A percentile compares a stretch with the other conserved stretches of the same genome.
These are phyloP conservation scores for Monilinia laxa DNA, from an alignment of 2,329 filamentous ascomycete species.

Conservation along the genomic window DNA sequence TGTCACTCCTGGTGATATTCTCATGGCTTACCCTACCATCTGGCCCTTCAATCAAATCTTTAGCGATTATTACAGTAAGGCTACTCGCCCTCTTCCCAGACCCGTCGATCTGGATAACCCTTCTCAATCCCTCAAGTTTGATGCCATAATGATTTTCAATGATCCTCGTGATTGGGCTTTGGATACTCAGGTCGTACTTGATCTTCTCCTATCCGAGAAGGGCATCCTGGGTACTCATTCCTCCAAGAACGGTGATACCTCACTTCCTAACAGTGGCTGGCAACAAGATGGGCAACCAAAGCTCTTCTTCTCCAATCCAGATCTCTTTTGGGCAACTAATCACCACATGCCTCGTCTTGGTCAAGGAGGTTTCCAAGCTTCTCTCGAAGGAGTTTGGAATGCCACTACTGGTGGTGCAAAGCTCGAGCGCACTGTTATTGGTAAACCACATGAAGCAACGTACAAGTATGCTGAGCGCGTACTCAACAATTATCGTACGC, in stretches of 20 bases:
- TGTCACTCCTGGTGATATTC: slow-evolving; percentile 81
- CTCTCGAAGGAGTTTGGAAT: slow-evolving; percentile 76
- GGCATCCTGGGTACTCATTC: slow-evolving; percentile 83
- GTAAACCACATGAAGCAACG: slow-evolving; percentile 76
- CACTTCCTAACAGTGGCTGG: slow-evolving; percentile 73
- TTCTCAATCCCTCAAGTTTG: slow-evolving; percentile 64
- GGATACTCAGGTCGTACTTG: slow-evolving; percentile 79
- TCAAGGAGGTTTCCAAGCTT: slow-evolving; percentile 85
- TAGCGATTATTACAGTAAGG: slow-evolving; percentile 57
- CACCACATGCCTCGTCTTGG: slow-evolving; percentile 86
- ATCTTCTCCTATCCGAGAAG: slow-evolving; percentile 74
- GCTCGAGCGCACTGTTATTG: slow-evolving; percentile 67
- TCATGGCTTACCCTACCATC: slow-evolving; percentile 67
- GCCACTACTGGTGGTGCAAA: slow-evolving; percentile 63
- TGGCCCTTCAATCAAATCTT: slow-evolving; percentile 80
- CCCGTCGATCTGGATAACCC: slow-evolving; percentile 47
- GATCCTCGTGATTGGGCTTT: slow-evolving; percentile 96
- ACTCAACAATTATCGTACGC: slow-evolving; percentile 58
- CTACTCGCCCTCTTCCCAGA: slow-evolving; percentile 57
- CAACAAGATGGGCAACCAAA: slow-evolving; percentile 77
- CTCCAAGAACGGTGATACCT: slow-evolving; percentile 62
- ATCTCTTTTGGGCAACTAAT: slow-evolving; percentile 83
- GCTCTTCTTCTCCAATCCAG: slow-evolving; percentile 86
- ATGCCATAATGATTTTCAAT: slow-evolving; percentile 91
- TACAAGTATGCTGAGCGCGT: slow-evolving; percentile 82